phyloP scores from a whole-genome alignment of 306 rosid genomes.

The Ammopiptanthus mongolicus region DNA sequence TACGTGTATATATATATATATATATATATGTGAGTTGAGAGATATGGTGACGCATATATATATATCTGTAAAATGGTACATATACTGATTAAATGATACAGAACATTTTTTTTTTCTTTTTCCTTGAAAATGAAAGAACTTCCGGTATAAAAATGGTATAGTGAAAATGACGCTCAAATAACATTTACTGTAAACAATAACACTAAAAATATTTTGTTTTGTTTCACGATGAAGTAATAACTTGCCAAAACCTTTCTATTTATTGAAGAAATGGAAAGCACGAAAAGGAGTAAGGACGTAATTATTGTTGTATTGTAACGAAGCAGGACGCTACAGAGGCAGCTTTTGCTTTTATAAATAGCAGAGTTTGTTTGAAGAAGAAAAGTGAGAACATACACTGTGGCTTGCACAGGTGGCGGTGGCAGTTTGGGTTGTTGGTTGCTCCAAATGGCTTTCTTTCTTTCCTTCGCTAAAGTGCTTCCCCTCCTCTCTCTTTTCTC shows the following conservation, averaged over 20 bases:
- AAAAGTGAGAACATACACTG: background rate
- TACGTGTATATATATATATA: too few species aligned
- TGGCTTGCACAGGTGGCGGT: slow-evolving; percentile 1
- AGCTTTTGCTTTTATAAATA: slow-evolving; percentile 63
- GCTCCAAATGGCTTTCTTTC: slow-evolving; percentile 40
- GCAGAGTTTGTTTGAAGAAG: background rate
- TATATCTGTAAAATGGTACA: too few species aligned
- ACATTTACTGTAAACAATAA: too few species aligned
- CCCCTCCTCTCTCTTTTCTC: slow-evolving; percentile 25
- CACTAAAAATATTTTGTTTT: too few species aligned
- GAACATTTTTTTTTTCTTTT: too few species aligned
- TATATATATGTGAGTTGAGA: too few species aligned
- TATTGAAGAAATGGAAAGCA: background rate
- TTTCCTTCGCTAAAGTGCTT: background rate
- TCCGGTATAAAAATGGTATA: background rate
- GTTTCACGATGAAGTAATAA: background rate
- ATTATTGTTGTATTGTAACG: slow-evolving; percentile 27
- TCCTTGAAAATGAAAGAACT: too few species aligned
- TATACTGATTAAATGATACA: too few species aligned
- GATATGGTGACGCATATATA: too few species aligned
- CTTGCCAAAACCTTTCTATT: background rate
- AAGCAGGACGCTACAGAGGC: slow-evolving; percentile 28
- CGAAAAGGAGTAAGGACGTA: slow-evolving; percentile 20
- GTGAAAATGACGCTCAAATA: background rate
- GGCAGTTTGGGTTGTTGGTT: slow-evolving; percentile 19